Evolutionary conservation across 169 alveolate genomes (phyloP).

Genomic region (Babesia gibsoni): DNA sequence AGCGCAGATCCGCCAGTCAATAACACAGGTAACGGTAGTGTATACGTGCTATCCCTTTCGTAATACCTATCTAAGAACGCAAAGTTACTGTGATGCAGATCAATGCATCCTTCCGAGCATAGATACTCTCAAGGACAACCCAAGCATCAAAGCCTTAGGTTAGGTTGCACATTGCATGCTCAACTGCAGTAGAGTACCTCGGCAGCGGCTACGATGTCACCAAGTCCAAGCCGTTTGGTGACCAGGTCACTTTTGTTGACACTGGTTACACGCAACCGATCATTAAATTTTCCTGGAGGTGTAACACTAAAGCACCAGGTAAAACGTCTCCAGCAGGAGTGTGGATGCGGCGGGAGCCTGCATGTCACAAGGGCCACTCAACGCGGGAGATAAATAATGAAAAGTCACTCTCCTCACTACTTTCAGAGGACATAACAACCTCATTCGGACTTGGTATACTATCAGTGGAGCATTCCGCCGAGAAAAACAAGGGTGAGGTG

Average conservation of each 20-base stretch:
- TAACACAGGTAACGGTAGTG: too few relatives aligned
- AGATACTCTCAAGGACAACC: too few relatives aligned
- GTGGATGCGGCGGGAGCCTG: conserved; percentile 50
- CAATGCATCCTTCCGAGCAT: too few relatives aligned
- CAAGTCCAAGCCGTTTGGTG: conserved; percentile 49
- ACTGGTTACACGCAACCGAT: conserved; percentile 60
- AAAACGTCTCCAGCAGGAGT: conserved; percentile 40
- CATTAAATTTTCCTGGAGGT: conserved; percentile 11
- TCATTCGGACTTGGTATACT: conserved; percentile 14
- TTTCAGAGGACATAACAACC: conserved; percentile 50
- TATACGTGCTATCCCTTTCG: too few relatives aligned
- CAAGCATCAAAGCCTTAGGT: conserved; percentile 24
- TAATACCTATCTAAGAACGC: too few relatives aligned
- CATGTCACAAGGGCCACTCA: conserved; percentile 37
- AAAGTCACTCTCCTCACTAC: neutral
- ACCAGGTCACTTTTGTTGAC: conserved; percentile 41
- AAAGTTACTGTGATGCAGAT: too few relatives aligned
- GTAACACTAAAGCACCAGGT: neutral
- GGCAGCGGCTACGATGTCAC: conserved; percentile 56
- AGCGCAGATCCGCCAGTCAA: too few relatives aligned
- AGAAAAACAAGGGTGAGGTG: neutral
- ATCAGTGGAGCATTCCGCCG: neutral
- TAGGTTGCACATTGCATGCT: neutral
- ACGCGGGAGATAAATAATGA: conserved; percentile 11
- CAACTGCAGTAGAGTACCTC: conserved; percentile 36